Conservation (phyloP, 306 rosid genomes). For the Vigna radiata region DNA sequence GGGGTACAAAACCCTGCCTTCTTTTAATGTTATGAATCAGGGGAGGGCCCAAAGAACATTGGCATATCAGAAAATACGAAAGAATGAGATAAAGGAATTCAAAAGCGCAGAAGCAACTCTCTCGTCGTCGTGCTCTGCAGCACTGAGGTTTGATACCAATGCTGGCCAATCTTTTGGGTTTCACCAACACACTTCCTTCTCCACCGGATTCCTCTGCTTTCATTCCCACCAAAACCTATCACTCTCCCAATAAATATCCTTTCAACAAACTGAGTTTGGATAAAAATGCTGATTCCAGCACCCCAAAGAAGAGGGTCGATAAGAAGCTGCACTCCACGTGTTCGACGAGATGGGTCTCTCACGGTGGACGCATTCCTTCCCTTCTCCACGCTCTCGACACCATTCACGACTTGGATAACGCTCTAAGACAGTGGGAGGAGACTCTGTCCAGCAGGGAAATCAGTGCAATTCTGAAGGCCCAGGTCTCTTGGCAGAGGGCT, state of each 20-base stretch:
- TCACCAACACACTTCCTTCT: slow-evolving; percentile 36
- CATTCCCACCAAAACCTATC: slow-evolving; percentile 43
- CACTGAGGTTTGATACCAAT: slow-evolving; percentile 35
- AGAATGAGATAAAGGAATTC: neutral
- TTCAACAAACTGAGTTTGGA: slow-evolving; percentile 43
- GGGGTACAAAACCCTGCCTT: no score
- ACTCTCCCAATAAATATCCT: slow-evolving; percentile 38
- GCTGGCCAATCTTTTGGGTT: slow-evolving; percentile 50
- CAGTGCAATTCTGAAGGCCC: slow-evolving; percentile 77
- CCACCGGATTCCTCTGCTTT: slow-evolving; percentile 40
- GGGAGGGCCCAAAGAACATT: no score
- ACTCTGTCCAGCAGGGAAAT: slow-evolving; percentile 66
- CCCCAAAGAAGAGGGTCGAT: neutral
- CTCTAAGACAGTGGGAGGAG: slow-evolving; percentile 66
- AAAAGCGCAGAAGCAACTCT: neutral
- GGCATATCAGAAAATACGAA: no score
- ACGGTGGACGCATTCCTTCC: slow-evolving; percentile 71
- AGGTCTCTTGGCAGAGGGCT: slow-evolving; percentile 68
- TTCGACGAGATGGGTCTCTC: slow-evolving; percentile 66
- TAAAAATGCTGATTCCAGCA: slow-evolving; percentile 29
- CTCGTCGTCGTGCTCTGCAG: neutral
- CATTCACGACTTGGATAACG: slow-evolving; percentile 66
- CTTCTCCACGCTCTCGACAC: slow-evolving; percentile 62
- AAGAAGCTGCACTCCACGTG: slow-evolving; percentile 61
- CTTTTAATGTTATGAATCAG: no score